Percentiles rank a stretch among this genome's conserved stretches.
Evolutionary conservation across 2,329 filamentous ascomycete species (phyloP).

Genomic region (Paecilomyces sp.): DNA sequence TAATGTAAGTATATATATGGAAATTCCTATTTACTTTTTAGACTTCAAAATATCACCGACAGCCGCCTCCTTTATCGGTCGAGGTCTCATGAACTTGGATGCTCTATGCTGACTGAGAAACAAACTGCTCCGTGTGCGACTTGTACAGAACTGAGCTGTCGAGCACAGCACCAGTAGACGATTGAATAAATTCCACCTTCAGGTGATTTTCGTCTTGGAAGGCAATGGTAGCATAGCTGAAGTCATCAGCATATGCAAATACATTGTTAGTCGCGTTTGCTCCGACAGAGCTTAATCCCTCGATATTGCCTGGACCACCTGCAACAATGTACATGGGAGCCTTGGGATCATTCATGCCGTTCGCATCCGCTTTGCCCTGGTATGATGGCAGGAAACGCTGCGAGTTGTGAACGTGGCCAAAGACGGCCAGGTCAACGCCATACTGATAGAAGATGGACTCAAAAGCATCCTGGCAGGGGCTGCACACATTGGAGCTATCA

Average conservation of each 20-base stretch:
- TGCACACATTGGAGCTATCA: constrained; percentile 29
- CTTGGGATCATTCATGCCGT: constrained; percentile 44
- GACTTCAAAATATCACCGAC: too few species aligned
- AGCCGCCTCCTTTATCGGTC: too few species aligned
- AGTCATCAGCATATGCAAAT: constrained; percentile 25
- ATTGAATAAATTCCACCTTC: constrained; percentile 46
- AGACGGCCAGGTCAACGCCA: constrained; percentile 51
- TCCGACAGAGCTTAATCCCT: constrained; percentile 42
- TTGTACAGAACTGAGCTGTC: constrained; percentile 46
- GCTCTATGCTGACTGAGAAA: constrained; percentile 17
- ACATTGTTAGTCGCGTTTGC: constrained; percentile 36
- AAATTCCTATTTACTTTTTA: too few species aligned
- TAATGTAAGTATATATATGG: too few species aligned
- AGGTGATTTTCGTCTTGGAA: constrained; percentile 42
- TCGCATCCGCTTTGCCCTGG: constrained; percentile 27
- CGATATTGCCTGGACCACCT: constrained; percentile 51
- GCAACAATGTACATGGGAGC: constrained; percentile 51
- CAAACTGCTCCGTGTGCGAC: constrained; percentile 40
- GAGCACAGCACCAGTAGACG: constrained; percentile 41
- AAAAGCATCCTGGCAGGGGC: constrained; percentile 45
- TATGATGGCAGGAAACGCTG: constrained; percentile 43
- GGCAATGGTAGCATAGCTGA: constrained; percentile 44
- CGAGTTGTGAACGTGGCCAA: constrained; percentile 54
- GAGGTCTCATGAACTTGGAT: not conserved
- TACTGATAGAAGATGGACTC: constrained; percentile 49